Base-by-base conservation (phyloP, 257 asterid species). In the Solanum peruvianum region DNA sequence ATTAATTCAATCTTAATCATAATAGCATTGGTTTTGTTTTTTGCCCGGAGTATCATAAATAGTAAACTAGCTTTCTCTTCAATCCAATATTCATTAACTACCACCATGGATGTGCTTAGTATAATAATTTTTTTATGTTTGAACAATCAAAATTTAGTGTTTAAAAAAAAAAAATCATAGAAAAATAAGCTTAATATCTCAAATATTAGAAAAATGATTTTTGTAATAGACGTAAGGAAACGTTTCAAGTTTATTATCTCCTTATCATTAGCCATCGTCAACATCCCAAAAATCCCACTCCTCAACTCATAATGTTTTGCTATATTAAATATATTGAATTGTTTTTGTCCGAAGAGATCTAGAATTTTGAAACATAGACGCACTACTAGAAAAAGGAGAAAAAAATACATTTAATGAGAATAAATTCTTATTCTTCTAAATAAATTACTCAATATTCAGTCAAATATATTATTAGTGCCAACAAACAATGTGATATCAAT, bases 301-400 rank as follows among this genome's bases (percentile, higher is more conserved):
- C 25, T 7, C 44, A 15, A 3, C 25, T 2, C 44, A 9, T 16
- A 33, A 15, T 16, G 15, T 4, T 9, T 33, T 33, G 15, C 13
- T 33, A 33, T 33, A 70, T 33, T 70, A 33, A 1, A 67, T 67
- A 67, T 69, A 56, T 52, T 37, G 1, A 62, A 62, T 62, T 27
- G 1, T 1, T 25, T 4, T 27, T 12, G 9, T 3, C 1, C 3
- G 0, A 13, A 2, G 5, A 12, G 9, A 27, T 67, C 0, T 67
- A 25, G 10, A 2, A 25, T 25, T 66, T 66, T 9, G 15, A 25
- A 25, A 25, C 1, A 2, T 5, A 12, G 0, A 13, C 9, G 13
- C 20, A 25, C 35, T 16, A n/a, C 31, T n/a, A 25, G 13, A 25
- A 66, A 66, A 25, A 14, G 35, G 27, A 29, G 31, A 66, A 25